phyloP scores from a whole-genome alignment of 345 rosid genomes.

The Moricandia moricandioides region DNA sequence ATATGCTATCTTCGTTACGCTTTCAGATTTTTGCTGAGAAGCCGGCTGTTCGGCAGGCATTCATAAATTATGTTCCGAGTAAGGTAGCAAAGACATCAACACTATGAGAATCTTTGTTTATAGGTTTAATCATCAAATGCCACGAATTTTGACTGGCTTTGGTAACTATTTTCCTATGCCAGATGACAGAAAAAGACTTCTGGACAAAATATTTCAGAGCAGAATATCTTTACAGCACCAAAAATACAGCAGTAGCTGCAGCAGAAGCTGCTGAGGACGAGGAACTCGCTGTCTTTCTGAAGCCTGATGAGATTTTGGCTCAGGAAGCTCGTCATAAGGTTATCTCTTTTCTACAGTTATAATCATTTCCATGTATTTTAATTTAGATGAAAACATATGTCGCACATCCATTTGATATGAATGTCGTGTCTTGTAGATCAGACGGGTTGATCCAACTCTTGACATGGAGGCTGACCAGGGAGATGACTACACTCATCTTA shows the following conservation, averaged over 20 bases:
- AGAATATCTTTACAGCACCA: slow-evolving; percentile 77
- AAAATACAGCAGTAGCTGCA: slow-evolving; percentile 68
- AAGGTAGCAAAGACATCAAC: slow-evolving; percentile 58
- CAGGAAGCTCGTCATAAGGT: slow-evolving; percentile 80
- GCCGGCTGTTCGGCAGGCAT: slow-evolving; percentile 90
- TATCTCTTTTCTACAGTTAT: slow-evolving; percentile 12
- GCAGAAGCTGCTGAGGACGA: slow-evolving; percentile 99
- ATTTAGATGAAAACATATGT: neutral
- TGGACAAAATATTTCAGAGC: slow-evolving; percentile 98
- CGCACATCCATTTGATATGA: neutral
- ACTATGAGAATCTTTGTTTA: slow-evolving; percentile 14
- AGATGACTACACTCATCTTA: slow-evolving; percentile 93
- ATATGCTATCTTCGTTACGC: neutral
- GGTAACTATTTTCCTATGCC: slow-evolving; percentile 15
- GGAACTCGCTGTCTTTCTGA: slow-evolving; percentile 86
- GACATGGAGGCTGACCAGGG: slow-evolving; percentile 95
- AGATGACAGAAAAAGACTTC: slow-evolving; percentile 92
- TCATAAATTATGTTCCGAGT: slow-evolving; percentile 71
- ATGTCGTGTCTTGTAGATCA: slow-evolving; percentile 53
- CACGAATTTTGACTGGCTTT: slow-evolving; percentile 4
- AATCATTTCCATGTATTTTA: neutral
- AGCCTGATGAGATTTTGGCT: slow-evolving; percentile 85
- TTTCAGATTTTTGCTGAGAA: slow-evolving; percentile 92
- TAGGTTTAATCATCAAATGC: slow-evolving; percentile 10
- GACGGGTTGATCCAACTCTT: slow-evolving; percentile 89